Conservation (phyloP, 2,329 filamentous ascomycete species). For the Bipolaris gigantea region DNA sequence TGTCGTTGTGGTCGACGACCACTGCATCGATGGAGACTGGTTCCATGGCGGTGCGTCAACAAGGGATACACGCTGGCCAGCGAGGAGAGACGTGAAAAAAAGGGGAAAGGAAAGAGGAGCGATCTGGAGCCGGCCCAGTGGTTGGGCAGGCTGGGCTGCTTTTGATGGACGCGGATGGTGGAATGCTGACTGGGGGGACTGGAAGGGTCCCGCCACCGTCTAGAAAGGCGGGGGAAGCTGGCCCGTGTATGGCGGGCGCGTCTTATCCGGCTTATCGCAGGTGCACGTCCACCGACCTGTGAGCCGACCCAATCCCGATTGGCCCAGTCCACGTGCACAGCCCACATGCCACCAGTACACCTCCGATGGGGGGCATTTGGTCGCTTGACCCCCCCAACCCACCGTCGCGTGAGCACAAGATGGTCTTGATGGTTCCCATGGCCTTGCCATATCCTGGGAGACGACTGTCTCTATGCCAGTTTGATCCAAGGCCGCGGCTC, state of each 20-base stretch:
- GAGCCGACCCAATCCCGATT: conserved; percentile 7
- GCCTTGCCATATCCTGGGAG: background rate
- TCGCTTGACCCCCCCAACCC: conserved; percentile 19
- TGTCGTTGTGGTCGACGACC: conserved; percentile 37
- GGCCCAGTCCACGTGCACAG: conserved; percentile 22
- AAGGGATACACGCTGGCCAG: conserved; percentile 2
- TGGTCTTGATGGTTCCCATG: background rate
- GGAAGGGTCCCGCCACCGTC: conserved; percentile 4
- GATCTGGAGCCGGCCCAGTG: conserved; percentile 21
- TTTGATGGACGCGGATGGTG: conserved; percentile 21
- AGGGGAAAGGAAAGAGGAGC: conserved; percentile 1
- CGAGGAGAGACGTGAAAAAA: conserved; percentile 3
- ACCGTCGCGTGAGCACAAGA: conserved; percentile 18
- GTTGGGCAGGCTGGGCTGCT: conserved; percentile 33
- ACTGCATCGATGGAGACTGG: conserved; percentile 44
- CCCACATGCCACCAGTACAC: conserved; percentile 16
- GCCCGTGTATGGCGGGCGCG: conserved; percentile 9
- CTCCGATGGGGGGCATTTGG: conserved; percentile 10
- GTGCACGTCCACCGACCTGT: background rate
- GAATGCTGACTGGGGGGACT: conserved; percentile 7
- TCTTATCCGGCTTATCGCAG: conserved; percentile 18
- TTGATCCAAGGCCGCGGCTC: background rate
- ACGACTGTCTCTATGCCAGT: background rate
- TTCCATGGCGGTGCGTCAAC: conserved; percentile 33
- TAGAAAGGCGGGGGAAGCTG: conserved; percentile 28